These are phyloP conservation scores for Blastobotrys arbuscula DNA, from an alignment of 1,139 yeast genomes.

Conservation along the genomic window DNA sequence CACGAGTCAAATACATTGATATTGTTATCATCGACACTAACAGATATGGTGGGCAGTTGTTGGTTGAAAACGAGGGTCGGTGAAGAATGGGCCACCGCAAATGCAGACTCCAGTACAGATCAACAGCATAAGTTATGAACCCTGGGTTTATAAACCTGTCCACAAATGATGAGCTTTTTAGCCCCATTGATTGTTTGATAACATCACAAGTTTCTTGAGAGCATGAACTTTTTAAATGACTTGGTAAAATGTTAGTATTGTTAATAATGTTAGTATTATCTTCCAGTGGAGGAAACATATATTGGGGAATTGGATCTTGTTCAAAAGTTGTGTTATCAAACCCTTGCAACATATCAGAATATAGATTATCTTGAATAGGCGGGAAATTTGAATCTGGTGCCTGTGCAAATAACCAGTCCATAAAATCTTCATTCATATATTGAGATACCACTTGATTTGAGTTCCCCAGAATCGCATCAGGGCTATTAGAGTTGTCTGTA, in stretches of 20 bases:
- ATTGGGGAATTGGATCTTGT: conserved; percentile 2
- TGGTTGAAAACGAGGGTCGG: conserved; percentile 52
- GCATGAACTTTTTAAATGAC: background rate
- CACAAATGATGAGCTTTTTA: conserved; percentile 15
- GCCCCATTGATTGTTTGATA: conserved; percentile 16
- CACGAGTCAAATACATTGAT: conserved; percentile 40
- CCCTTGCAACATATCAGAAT: conserved; percentile 5
- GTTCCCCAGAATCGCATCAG: conserved; percentile 26
- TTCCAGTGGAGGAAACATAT: conserved; percentile 2
- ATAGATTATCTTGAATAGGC: background rate
- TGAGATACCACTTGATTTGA: conserved; percentile 25
- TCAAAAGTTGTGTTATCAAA: background rate
- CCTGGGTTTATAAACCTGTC: conserved; percentile 22
- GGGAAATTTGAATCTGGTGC: background rate
- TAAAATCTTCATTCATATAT: conserved; percentile 24
- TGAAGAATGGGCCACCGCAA: conserved; percentile 55
- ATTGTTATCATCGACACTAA: conserved; percentile 49
- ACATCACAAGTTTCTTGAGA: conserved; percentile 17
- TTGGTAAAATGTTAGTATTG: background rate
- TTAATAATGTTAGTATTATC: background rate
- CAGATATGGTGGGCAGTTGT: conserved; percentile 44
- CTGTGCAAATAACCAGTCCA: conserved; percentile 23
- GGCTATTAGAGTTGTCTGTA: conserved; percentile 20
- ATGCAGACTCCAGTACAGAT: conserved; percentile 37
- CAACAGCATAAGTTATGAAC: conserved; percentile 23